phyloP scores from a whole-genome alignment of 352 stramenopile genomes.

The Nothophytophthora sp. region DNA sequence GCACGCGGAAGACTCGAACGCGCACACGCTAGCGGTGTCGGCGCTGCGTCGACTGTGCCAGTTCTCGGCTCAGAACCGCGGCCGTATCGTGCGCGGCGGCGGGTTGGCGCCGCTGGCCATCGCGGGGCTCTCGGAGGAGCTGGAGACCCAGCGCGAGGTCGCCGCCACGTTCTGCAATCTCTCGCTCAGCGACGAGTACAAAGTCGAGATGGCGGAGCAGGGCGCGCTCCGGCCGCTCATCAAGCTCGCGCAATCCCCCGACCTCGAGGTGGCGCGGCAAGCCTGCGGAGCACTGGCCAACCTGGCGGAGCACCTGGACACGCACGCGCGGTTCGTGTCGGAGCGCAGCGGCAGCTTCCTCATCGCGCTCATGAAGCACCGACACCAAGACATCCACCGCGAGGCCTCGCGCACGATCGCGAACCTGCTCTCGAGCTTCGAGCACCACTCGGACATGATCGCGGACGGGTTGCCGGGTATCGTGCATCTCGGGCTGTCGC shows the following conservation, averaged over 20 bases:
- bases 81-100: conserved; percentile 83
- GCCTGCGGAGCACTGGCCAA: conserved; percentile 94
- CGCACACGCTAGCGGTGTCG: conserved; percentile 92
- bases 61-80: conserved; percentile 87
- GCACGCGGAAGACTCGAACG: conserved; percentile 86
- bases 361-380: conserved; percentile 83
- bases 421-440: conserved; percentile 94
- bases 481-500: conserved; percentile 87
- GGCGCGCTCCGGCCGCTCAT: conserved; percentile 82
- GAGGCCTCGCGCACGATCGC: conserved; percentile 92
- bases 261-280: conserved; percentile 92
- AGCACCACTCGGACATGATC: conserved; percentile 93
- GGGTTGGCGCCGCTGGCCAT: conserved; percentile 86
- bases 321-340: conserved; percentile 88
- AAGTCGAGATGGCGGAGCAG: conserved; percentile 88
- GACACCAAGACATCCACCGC: conserved; percentile 92
- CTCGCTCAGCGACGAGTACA: conserved; percentile 92
- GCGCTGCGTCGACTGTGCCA: conserved; percentile 92
- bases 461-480: conserved; percentile 89
- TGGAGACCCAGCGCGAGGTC: conserved; percentile 96
- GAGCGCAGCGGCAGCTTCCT: conserved; percentile 71
- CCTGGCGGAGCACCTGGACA: conserved; percentile 94
- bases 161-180: conserved; percentile 95
- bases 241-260: conserved; percentile 84
- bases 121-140: conserved; percentile 83